A percentile compares a stretch with the other conserved stretches of the same genome.
Evolutionary conservation across 352 stramenopile genomes (phyloP).

Genomic region (Phytopythium delawarense): DNA sequence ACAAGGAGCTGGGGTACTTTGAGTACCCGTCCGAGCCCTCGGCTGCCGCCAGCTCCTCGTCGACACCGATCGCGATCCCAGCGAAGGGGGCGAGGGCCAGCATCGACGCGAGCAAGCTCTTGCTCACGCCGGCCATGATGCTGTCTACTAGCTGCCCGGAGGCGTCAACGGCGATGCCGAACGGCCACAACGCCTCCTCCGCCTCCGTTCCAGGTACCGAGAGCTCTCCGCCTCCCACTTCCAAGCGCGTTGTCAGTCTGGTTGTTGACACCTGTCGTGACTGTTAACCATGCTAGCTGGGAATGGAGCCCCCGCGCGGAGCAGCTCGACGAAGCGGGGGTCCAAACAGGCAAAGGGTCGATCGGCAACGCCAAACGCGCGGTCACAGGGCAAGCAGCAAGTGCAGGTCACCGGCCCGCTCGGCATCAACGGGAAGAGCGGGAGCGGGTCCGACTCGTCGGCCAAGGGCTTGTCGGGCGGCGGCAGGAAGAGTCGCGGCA

Average conservation of each 20-base stretch:
- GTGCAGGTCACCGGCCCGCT: slow-evolving; percentile 5
- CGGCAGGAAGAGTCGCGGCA: slow-evolving; percentile 31
- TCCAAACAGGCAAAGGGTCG: slow-evolving; percentile 36
- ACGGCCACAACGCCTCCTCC: slow-evolving; percentile 9
- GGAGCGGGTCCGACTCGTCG: slow-evolving; percentile 8
- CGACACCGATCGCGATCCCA: slow-evolving; percentile 23
- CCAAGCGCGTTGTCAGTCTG: not conserved
- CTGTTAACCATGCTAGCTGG: not conserved
- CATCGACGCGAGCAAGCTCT: slow-evolving; percentile 30
- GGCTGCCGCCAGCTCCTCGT: slow-evolving; percentile 6
- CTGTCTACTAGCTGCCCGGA: slow-evolving; percentile 62
- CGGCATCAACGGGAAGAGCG: slow-evolving; percentile 9
- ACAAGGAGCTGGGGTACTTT: slow-evolving; percentile 80
- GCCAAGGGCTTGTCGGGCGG: slow-evolving; percentile 5
- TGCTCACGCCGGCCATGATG: slow-evolving; percentile 76
- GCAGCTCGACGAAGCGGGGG: slow-evolving; percentile 43
- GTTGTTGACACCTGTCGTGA: not conserved
- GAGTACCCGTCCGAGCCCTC: slow-evolving; percentile 58
- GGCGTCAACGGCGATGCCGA: slow-evolving; percentile 10
- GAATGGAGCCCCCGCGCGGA: slow-evolving; percentile 17
- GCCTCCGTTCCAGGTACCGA: slow-evolving; percentile 2
- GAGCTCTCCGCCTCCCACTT: not conserved
- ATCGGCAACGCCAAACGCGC: slow-evolving; percentile 33
- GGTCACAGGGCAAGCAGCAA: slow-evolving; percentile 40
- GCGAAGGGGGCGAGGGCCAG: slow-evolving; percentile 15